Conservation (phyloP, 208 protist species). For the Vickermania ingenoplastis region DNA sequence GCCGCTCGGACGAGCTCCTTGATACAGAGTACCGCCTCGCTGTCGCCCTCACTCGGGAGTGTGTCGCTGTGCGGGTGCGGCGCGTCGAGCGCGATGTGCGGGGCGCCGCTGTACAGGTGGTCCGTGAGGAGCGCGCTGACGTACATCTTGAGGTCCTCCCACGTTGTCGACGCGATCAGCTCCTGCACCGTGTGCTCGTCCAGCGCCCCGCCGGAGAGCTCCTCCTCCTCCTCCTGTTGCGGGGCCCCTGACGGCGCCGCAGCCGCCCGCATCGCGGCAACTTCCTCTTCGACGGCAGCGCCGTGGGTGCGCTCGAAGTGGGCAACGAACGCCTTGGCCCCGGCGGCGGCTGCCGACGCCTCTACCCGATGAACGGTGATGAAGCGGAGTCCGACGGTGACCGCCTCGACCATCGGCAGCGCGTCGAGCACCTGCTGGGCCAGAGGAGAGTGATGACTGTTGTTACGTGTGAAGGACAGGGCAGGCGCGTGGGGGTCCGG, state of each 20-base stretch:
- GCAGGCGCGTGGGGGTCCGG: slow-evolving; percentile 12
- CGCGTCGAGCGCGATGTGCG: slow-evolving; percentile 59
- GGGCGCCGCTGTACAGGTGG: slow-evolving; percentile 64
- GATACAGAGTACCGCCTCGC: slow-evolving; percentile 80
- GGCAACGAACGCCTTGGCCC: slow-evolving; percentile 53
- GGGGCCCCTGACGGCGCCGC: slow-evolving; percentile 14
- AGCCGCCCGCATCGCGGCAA: slow-evolving; percentile 9
- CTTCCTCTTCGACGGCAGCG: not conserved
- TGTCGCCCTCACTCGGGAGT: slow-evolving; percentile 60
- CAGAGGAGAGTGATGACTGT: slow-evolving; percentile 72
- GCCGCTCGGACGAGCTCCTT: slow-evolving; percentile 84
- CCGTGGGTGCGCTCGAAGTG: slow-evolving; percentile 19
- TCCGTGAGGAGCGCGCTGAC: slow-evolving; percentile 78
- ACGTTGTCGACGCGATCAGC: slow-evolving; percentile 55
- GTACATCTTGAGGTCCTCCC: slow-evolving; percentile 74
- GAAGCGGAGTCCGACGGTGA: slow-evolving; percentile 64
- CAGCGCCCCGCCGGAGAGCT: slow-evolving; percentile 11
- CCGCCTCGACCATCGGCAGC: slow-evolving; percentile 85
- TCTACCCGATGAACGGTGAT: slow-evolving; percentile 76
- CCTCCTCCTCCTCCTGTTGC: slow-evolving; percentile 16
- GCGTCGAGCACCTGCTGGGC: slow-evolving; percentile 48
- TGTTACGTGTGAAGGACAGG: slow-evolving; percentile 33
- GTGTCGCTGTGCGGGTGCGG: slow-evolving; percentile 85
- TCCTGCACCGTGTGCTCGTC: slow-evolving; percentile 44
- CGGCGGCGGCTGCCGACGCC: slow-evolving; percentile 36